Conservation (phyloP, 371 early-diverging fungal species). For the Mortierella polycephala region DNA sequence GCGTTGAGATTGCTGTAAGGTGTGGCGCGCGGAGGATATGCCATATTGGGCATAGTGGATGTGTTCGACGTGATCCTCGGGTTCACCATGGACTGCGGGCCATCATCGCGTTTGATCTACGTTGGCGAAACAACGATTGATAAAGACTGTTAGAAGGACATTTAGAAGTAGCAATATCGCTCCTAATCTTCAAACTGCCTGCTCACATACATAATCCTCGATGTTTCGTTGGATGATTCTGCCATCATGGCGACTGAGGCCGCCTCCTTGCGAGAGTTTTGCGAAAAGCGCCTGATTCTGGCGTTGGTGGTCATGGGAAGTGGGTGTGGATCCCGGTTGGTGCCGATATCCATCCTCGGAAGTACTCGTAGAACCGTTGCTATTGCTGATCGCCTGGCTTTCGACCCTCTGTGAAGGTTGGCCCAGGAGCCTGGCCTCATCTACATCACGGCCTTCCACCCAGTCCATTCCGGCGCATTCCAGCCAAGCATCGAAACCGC, state of each 20-base stretch:
- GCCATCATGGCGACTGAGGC: constrained; percentile 48
- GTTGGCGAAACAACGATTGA: neutral
- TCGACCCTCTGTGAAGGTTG: constrained; percentile 37
- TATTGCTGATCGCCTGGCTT: neutral
- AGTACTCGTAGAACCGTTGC: neutral
- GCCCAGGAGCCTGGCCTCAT: constrained; percentile 8
- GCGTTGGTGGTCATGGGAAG: neutral
- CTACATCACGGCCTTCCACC: constrained; percentile 42
- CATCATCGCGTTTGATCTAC: constrained; percentile 32
- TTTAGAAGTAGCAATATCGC: neutral
- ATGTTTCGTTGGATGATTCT: constrained; percentile 31
- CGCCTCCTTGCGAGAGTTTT: constrained; percentile 39
- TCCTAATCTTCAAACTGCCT: neutral
- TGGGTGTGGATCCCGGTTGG: constrained; percentile 16
- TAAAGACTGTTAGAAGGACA: neutral
- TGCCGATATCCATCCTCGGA: constrained; percentile 9
- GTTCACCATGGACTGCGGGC: constrained; percentile 50
- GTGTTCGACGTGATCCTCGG: constrained; percentile 19
- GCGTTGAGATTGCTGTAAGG: constrained; percentile 37
- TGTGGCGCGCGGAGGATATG: constrained; percentile 49
- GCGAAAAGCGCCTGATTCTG: constrained; percentile 15
- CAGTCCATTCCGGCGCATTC: constrained; percentile 58
- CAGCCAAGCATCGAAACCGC: constrained; percentile 84
- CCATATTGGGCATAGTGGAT: constrained; percentile 8
- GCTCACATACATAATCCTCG: constrained; percentile 24